Percentiles rank a stretch among this genome's conserved stretches.
Evolutionary conservation across 495 filamentous ascomycete genomes (phyloP).

Genomic region (Jackrogersella minutella): DNA sequence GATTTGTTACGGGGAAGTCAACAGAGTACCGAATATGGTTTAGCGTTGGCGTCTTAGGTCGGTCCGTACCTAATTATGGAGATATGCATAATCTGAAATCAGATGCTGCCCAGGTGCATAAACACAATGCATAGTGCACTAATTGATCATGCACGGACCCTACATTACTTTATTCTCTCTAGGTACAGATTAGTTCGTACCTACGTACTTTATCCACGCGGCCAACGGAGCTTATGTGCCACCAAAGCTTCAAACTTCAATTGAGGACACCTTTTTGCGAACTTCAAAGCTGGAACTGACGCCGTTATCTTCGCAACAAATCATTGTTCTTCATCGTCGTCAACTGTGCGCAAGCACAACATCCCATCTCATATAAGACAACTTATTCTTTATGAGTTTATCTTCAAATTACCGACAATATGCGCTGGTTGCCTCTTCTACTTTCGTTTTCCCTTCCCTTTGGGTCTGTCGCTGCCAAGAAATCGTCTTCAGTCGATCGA

Average conservation of each 20-base stretch:
- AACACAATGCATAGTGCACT: neutral
- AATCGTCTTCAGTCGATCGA: constrained; percentile 55
- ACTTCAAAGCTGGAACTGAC: constrained; percentile 19
- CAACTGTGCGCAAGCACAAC: constrained; percentile 25
- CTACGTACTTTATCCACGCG: neutral
- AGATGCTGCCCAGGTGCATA: no score
- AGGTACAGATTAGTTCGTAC: no score
- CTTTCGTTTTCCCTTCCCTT: constrained; percentile 64
- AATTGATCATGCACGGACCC: constrained; percentile 7
- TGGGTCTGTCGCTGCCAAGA: constrained; percentile 64
- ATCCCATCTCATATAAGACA: neutral
- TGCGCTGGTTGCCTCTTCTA: constrained; percentile 65
- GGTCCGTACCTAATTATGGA: constrained; percentile 5
- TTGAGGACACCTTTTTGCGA: constrained; percentile 49
- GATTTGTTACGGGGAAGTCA: constrained; percentile 34
- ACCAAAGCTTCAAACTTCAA: constrained; percentile 26
- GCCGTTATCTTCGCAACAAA: constrained; percentile 8
- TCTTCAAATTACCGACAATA: constrained; percentile 45
- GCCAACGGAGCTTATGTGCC: neutral
- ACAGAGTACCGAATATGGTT: constrained; percentile 43
- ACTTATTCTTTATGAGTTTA: constrained; percentile 3
- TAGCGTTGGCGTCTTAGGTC: constrained; percentile 28
- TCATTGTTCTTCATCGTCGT: constrained; percentile 5
- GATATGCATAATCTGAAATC: constrained; percentile 1
- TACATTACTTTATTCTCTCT: constrained; percentile 21